These are phyloP conservation scores for Echites panduratus DNA, from an alignment of 257 asterid genomes.

Conservation along the genomic window DNA sequence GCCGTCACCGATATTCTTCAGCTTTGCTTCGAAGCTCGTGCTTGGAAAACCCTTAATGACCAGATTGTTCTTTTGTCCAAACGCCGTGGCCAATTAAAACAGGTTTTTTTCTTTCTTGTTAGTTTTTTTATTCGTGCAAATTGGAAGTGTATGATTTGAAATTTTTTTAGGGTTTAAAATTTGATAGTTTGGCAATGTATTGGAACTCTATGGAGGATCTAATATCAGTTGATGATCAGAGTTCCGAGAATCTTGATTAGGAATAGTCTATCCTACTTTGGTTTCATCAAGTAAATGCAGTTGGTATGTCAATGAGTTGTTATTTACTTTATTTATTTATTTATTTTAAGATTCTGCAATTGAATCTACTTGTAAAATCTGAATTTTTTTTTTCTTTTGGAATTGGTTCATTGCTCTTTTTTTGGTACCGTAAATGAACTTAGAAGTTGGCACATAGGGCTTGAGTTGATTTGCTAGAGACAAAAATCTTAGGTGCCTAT, in stretches of 20 bases:
- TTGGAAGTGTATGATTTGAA: neutral
- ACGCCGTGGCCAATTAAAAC: conserved; percentile 96
- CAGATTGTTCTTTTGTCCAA: conserved; percentile 86
- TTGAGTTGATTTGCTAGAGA: neutral
- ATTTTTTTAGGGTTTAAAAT: too few relatives aligned
- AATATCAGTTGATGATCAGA: neutral
- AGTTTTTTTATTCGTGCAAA: neutral
- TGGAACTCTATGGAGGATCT: neutral
- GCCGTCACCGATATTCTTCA: conserved; percentile 79
- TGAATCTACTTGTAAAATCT: too few relatives aligned
- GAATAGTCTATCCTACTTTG: neutral
- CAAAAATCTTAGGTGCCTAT: neutral
- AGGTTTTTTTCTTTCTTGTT: conserved; percentile 30
- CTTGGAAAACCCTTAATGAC: conserved; percentile 78
- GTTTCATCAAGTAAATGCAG: neutral
- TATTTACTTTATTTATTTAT: too few relatives aligned
- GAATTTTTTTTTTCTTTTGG: too few relatives aligned
- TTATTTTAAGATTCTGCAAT: neutral
- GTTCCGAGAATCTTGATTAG: neutral
- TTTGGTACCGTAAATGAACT: neutral
- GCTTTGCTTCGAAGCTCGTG: conserved; percentile 88
- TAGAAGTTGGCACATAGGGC: neutral
- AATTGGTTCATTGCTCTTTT: too few relatives aligned
- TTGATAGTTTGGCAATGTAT: neutral
- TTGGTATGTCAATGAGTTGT: too few relatives aligned